phyloP scores from a whole-genome alignment of 2,329 filamentous ascomycete species.

The Fusarium nodosum region DNA sequence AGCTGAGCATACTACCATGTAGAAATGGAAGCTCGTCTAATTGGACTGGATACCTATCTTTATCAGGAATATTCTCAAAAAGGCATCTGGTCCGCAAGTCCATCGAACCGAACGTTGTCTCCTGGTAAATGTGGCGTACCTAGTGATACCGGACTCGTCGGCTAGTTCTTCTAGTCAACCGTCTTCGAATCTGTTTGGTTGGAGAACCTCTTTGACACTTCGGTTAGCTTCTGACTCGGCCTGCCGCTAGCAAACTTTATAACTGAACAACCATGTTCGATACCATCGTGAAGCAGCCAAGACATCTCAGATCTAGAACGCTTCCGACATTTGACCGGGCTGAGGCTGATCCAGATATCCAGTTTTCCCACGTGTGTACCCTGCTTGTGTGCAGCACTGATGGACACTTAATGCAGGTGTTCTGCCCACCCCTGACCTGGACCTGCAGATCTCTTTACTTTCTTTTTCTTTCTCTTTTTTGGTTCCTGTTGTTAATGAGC shows the following conservation, averaged over 20 bases:
- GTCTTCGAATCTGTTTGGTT: not conserved
- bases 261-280: not conserved
- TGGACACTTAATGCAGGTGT: constrained; percentile 3
- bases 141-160: not conserved
- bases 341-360: constrained; percentile 1
- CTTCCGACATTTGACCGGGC: constrained; percentile 10
- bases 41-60: not conserved
- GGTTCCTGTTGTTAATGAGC: constrained; percentile 7
- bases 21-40: not conserved
- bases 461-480: constrained; percentile 3
- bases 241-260: constrained; percentile 14
- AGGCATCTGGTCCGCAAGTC: constrained; percentile 21
- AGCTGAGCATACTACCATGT: not conserved
- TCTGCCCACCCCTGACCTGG: constrained; percentile 26
- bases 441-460: constrained; percentile 24
- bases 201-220: not conserved
- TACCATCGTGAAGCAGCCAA: not conserved
- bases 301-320: not conserved
- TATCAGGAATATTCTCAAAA: not conserved
- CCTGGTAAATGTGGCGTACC: constrained; percentile 12
- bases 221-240: constrained; percentile 7
- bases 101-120: not conserved
- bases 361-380: constrained; percentile 6
- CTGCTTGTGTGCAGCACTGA: not conserved
- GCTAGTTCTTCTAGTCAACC: constrained; percentile 6